phyloP scores from a whole-genome alignment of 352 stramenopile genomes.

The Globisporangium splendens region DNA sequence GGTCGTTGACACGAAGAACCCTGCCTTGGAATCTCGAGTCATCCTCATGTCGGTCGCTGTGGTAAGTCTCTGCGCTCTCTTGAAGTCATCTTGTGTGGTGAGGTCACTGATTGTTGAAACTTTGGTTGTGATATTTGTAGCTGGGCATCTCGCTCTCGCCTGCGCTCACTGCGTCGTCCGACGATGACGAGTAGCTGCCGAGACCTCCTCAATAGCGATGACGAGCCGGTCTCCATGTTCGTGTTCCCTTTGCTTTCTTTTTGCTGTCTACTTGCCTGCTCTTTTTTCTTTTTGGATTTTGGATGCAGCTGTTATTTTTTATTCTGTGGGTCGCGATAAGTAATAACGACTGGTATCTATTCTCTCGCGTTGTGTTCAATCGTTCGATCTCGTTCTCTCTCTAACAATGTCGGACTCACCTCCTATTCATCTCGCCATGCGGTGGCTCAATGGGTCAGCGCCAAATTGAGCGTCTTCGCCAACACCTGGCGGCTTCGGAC shows the following conservation, averaged over 20 bases:
- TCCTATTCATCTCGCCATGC: constrained; percentile 5
- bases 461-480: constrained; percentile 72
- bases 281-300: constrained; percentile 8
- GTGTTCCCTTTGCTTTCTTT: constrained; percentile 25
- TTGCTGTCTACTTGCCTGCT: constrained; percentile 17
- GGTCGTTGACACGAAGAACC: constrained; percentile 50
- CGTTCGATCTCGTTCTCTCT: no score
- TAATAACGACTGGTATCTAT: constrained; percentile 6
- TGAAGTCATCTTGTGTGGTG: background rate
- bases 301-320: background rate
- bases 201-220: no score
- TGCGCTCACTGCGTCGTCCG: constrained; percentile 35
- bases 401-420: no score
- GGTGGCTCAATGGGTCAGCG: constrained; percentile 15
- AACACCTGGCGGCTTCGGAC: constrained; percentile 55
- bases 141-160: constrained; percentile 66
- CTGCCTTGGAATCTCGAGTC: constrained; percentile 54
- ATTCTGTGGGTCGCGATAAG: background rate
- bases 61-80: constrained; percentile 30
- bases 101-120: background rate
- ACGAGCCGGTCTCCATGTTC: background rate
- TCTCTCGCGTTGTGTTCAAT: no score
- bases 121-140: constrained; percentile 23
- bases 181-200: constrained; percentile 43
- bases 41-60: constrained; percentile 73